Evolutionary conservation across 768 basidiomycete genomes (phyloP).

Genomic region (Suillus spraguei): DNA sequence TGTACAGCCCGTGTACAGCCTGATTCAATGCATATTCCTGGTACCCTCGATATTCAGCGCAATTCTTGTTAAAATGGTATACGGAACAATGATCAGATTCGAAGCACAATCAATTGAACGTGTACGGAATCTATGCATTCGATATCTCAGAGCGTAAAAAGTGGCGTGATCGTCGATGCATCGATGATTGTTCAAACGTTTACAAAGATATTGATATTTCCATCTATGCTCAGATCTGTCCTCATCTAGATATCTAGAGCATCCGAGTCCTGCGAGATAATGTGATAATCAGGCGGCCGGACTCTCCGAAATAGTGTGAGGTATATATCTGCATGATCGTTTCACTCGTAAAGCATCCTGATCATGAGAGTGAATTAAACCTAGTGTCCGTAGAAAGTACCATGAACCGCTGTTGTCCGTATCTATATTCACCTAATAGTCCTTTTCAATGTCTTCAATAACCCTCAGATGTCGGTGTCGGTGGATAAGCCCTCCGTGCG

Average conservation of each 20-base stretch:
- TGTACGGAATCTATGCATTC: not conserved
- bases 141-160: not conserved
- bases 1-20: not conserved
- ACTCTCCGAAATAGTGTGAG: not conserved
- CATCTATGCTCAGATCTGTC: not conserved
- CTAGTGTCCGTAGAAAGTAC: slow-evolving; percentile 21
- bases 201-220: slow-evolving; percentile 1
- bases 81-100: not conserved
- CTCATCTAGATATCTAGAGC: not conserved
- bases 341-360: not conserved
- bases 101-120: not conserved
- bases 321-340: not conserved
- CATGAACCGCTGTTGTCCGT: slow-evolving; percentile 21
- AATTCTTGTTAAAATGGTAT: not conserved
- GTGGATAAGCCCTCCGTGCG: slow-evolving; percentile 45
- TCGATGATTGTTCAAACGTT: not conserved
- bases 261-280: not conserved
- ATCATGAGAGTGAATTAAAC: slow-evolving; percentile 25
- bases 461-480: slow-evolving; percentile 48
- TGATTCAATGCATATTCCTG: not conserved
- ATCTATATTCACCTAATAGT: slow-evolving; percentile 11
- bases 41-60: not conserved
- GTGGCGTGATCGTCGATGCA: not conserved
- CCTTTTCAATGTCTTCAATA: slow-evolving; percentile 35
- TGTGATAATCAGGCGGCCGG: not conserved